Evolutionary conservation across 1,139 yeast species (phyloP), one percentile per base, ranked within the genome.

Genomic region (Diutina siamensis): DNA sequence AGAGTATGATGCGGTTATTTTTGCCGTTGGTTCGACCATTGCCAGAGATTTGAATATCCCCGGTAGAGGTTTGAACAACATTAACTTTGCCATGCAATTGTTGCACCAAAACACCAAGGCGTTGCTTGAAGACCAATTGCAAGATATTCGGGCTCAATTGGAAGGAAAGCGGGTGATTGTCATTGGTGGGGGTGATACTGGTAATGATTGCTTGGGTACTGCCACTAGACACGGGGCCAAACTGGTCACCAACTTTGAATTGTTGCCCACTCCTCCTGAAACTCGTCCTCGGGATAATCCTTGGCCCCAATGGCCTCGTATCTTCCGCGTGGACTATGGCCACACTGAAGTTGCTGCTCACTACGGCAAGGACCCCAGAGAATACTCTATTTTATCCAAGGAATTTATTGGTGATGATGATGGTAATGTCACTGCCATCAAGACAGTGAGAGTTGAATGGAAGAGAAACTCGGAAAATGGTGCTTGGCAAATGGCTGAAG

Each of bases 301-400:
- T 67, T 92, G 98, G 98, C 98, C 98, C 48, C 98, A 92, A 69
- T 92, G 97, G 97, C 97, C 98, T 55, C 78, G 96, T 64, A 78
- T 92, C 59, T 89, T 92, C 83, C 80, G 97, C 61, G 95, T 92
- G 50, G 98, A 92, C 68, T 92, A 92, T 60, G 98, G 98, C 57
- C 98, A 92, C 67, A 76, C 94, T 53, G 98, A 92, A 67, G 97
- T 92, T 47, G 76, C 86, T 50, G 83, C 87, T 47, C 97, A 88
- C 64, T 92, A 88, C 62, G 97, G 97, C 54, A 83, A 83, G 65
- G 98, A 92, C 64, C 98, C 98, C 49, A 85, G 98, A 69, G 96
- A 92, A 64, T 92, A 87, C 68, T 85, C 95, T 59, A 92, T 92
- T 57, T 74, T 89, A 60, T 86, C 97, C 40, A 92, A 89, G 71